Evolutionary conservation across 2,329 filamentous ascomycete species (phyloP), one percentile per base, ranked within the genome.

Genomic region (Phaeosphaeriaceae sp.): DNA sequence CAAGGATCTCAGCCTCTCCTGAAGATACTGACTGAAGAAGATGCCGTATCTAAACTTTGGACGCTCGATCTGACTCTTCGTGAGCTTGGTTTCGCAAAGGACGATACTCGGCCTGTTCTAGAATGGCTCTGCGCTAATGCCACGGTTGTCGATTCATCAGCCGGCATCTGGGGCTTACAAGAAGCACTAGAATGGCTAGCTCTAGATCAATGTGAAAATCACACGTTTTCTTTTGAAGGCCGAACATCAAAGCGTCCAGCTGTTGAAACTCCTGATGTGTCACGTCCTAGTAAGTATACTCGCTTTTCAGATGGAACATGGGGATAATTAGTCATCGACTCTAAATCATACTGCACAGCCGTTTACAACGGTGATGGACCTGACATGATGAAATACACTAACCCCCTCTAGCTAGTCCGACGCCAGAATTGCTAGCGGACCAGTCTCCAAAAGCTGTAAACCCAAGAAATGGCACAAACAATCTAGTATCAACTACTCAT

Each of bases 121-220:
- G 62, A 52, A 42, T 73, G 70, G 70, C 54, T 73, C 0, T 73
- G 69, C 43, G 68, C 68, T 12, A 64, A 71, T 49, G 70, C 73
- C 17, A 64, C 57, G 30, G 58, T 58, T 29, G 23, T 72, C n/a
- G 86, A 85, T 54, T 81, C 87, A 46, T 76, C 79, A 2, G 65
- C 77, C 17, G 81, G 81, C 35, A 82, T 92, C 12, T 96, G 91
- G 89, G 92, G 92, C 8, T 76, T 97, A 29, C 88, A 95, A 53
- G 92, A 96, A 73, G 86, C 89, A 20, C 72, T 99, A 16, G 90
- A 97, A 62, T 96, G 92, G 90, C 81, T 97, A 45, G 90, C 91
- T n/a, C 79, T 90, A 57, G 84, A 94, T 67, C 90, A 87, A 61
- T 76, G 81, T 12, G 76, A 80, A 54, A 82, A 86, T 1, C 87